Conservation (phyloP, 2,329 filamentous ascomycete genomes). For the Graphilbum sp. region DNA sequence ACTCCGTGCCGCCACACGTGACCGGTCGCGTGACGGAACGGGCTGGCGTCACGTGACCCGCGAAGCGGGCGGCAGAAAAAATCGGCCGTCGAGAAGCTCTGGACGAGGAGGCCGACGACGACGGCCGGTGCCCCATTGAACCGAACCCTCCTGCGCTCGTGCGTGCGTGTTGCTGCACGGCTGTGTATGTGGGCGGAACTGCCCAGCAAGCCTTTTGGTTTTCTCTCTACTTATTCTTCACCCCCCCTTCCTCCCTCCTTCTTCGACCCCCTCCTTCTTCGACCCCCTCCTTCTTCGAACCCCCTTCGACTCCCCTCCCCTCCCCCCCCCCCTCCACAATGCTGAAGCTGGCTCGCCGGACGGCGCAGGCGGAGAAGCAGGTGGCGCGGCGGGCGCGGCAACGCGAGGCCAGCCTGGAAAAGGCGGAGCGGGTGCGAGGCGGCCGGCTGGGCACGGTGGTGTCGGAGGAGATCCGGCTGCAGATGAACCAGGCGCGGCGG, state of each 20-base stretch:
- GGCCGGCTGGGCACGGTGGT: slow-evolving; percentile 15
- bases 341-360: slow-evolving; percentile 56
- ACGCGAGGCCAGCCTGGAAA: background rate
- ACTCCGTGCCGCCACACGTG: too few species aligned
- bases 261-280: slow-evolving; percentile 1
- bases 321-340: slow-evolving; percentile 24
- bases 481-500: slow-evolving; percentile 19
- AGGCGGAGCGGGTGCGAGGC: background rate
- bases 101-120: too few species aligned
- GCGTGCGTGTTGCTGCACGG: too few species aligned
- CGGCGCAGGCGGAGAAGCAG: slow-evolving; percentile 50
- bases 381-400: slow-evolving; percentile 27
- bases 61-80: too few species aligned
- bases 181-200: too few species aligned
- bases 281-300: slow-evolving; percentile 2
- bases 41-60: too few species aligned
- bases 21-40: too few species aligned
- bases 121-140: too few species aligned
- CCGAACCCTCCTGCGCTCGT: too few species aligned
- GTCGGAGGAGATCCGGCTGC: slow-evolving; percentile 15
- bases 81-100: too few species aligned
- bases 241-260: background rate
- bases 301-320: background rate
- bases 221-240: too few species aligned
- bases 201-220: too few species aligned